Conservation (phyloP, 2,329 filamentous ascomycete species). For the Scolecobasidium constrictum region DNA sequence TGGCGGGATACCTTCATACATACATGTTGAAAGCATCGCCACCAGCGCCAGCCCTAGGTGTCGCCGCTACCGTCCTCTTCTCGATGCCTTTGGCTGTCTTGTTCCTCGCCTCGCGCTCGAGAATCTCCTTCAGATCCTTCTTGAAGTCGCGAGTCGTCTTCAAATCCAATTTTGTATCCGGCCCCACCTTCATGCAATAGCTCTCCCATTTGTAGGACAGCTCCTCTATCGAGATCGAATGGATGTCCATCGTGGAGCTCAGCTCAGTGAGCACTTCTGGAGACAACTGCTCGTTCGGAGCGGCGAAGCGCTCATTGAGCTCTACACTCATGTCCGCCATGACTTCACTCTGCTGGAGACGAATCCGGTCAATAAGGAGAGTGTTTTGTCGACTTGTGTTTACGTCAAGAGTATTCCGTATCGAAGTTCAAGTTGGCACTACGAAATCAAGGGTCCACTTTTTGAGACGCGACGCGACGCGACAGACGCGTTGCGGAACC, state of each 20-base stretch:
- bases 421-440: too few species aligned
- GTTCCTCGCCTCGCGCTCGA: slow-evolving; percentile 66
- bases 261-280: slow-evolving; percentile 72
- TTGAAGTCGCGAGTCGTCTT: slow-evolving; percentile 69
- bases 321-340: slow-evolving; percentile 43
- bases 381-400: too few species aligned
- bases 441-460: too few species aligned
- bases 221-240: slow-evolving; percentile 72
- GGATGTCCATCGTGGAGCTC: slow-evolving; percentile 74
- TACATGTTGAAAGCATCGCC: slow-evolving; percentile 78
- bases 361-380: too few species aligned
- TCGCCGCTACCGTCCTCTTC: slow-evolving; percentile 51
- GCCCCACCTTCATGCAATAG: slow-evolving; percentile 89
- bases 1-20: slow-evolving; percentile 16
- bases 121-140: slow-evolving; percentile 69
- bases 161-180: slow-evolving; percentile 60
- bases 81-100: slow-evolving; percentile 52
- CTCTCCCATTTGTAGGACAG: slow-evolving; percentile 99
- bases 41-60: slow-evolving; percentile 44
- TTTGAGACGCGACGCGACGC: too few species aligned
- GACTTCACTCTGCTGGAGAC: too few species aligned
- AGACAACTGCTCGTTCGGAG: slow-evolving; percentile 45
- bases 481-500: too few species aligned
- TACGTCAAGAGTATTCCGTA: too few species aligned
- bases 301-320: slow-evolving; percentile 49